phyloP scores from a whole-genome alignment of 1,284 basidiomycete genomes.

The Malassezia sp. region DNA sequence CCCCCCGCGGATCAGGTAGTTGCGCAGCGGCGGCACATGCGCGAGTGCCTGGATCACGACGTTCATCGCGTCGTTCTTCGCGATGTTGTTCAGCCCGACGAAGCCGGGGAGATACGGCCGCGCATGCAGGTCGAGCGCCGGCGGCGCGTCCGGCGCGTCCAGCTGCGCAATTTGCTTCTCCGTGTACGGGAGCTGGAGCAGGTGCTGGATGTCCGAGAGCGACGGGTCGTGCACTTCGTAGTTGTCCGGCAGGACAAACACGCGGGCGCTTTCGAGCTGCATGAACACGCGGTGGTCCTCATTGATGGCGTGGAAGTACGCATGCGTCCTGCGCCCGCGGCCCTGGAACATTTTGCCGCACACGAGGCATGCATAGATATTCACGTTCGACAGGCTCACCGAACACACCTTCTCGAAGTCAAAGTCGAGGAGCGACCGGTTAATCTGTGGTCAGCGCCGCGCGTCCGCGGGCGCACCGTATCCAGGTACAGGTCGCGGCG shows the following conservation, averaged over 20 bases:
- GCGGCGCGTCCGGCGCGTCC: constrained; percentile 49
- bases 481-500: constrained; percentile 75
- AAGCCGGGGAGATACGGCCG: constrained; percentile 82
- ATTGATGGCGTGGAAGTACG: constrained; percentile 91
- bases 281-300: constrained; percentile 98
- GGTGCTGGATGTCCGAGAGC: constrained; percentile 81
- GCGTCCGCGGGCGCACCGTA: constrained; percentile 53
- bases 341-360: constrained; percentile 99
- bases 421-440: constrained; percentile 64
- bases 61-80: constrained; percentile 92
- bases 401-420: constrained; percentile 99
- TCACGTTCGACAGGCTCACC: constrained; percentile 87
- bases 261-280: constrained; percentile 82
- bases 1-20: constrained; percentile 52
- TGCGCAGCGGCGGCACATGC: constrained; percentile 77
- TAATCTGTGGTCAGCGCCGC: constrained; percentile 21
- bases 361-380: constrained; percentile 92
- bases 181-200: constrained; percentile 70
- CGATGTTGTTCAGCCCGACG: constrained; percentile 94
- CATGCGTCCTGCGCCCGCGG: constrained; percentile 78
- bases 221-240: constrained; percentile 91
- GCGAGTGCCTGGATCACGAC: constrained; percentile 86
- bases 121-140: constrained; percentile 57
- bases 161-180: constrained; percentile 52
- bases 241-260: constrained; percentile 94